Evolutionary conservation across 1,284 basidiomycete genomes (phyloP).

Genomic region (Ustilago nuda): DNA sequence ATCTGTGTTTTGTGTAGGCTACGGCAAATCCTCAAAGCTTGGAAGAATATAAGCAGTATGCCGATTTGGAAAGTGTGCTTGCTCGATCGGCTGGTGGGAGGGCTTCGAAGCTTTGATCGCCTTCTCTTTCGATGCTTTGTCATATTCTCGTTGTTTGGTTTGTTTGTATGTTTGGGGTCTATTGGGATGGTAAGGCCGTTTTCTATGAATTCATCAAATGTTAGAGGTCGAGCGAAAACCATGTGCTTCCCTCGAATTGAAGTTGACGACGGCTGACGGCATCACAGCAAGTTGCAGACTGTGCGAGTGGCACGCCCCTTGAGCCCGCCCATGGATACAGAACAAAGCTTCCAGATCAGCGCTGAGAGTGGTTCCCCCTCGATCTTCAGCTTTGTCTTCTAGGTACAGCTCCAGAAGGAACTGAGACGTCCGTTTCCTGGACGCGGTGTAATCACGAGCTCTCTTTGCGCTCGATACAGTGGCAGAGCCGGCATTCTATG

Average conservation of each 20-base stretch:
- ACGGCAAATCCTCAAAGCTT: conserved; percentile 47
- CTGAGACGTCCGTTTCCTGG: too few relatives aligned
- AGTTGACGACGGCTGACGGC: neutral
- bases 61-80: conserved; percentile 46
- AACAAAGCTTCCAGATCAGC: neutral
- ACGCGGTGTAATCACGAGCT: too few relatives aligned
- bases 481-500: too few relatives aligned
- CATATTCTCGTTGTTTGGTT: neutral
- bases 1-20: conserved; percentile 17
- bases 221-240: neutral
- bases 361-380: neutral
- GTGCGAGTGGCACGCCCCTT: too few relatives aligned
- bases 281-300: neutral
- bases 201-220: neutral
- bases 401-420: neutral
- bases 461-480: too few relatives aligned
- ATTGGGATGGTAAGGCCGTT: too few relatives aligned
- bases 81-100: conserved; percentile 5
- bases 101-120: conserved; percentile 26
- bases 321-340: too few relatives aligned
- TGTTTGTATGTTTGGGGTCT: neutral
- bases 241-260: neutral
- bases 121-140: neutral
- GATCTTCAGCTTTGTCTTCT: neutral
- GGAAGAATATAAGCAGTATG: conserved; percentile 49